phyloP scores from a whole-genome alignment of 306 rosid genomes.

The Pyrus betulifolia region DNA sequence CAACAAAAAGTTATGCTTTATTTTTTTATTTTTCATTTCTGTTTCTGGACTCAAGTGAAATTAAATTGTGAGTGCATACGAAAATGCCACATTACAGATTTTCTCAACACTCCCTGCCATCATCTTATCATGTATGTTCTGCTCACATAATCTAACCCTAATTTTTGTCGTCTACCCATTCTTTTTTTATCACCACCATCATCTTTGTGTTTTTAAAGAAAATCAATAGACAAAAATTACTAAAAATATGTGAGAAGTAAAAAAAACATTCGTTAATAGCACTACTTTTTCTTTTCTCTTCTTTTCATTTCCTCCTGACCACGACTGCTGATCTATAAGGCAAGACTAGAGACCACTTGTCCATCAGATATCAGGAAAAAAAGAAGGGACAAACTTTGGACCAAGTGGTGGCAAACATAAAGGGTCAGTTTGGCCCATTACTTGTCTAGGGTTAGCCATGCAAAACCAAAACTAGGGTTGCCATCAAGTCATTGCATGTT shows the following conservation, averaged over 20 bases:
- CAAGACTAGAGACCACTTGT: not conserved
- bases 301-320: not conserved
- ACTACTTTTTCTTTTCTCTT: not conserved
- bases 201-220: too few relatives aligned
- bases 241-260: too few relatives aligned
- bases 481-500: conserved; percentile 1
- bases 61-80: not conserved
- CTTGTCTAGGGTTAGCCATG: conserved; percentile 35
- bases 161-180: not conserved
- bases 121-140: not conserved
- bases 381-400: not conserved
- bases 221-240: not conserved
- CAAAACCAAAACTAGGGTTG: conserved; percentile 18
- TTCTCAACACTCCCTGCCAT: not conserved
- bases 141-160: not conserved
- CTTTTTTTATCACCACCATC: not conserved
- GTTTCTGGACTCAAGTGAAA: not conserved
- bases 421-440: conserved; percentile 30
- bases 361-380: not conserved
- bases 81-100: not conserved
- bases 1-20: not conserved
- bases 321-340: not conserved
- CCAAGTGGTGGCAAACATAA: conserved; percentile 1
- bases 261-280: too few relatives aligned
- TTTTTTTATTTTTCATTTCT: not conserved